Evolutionary conservation across 768 basidiomycete species (phyloP).

Genomic region (Pleurotus tuber-regium): DNA sequence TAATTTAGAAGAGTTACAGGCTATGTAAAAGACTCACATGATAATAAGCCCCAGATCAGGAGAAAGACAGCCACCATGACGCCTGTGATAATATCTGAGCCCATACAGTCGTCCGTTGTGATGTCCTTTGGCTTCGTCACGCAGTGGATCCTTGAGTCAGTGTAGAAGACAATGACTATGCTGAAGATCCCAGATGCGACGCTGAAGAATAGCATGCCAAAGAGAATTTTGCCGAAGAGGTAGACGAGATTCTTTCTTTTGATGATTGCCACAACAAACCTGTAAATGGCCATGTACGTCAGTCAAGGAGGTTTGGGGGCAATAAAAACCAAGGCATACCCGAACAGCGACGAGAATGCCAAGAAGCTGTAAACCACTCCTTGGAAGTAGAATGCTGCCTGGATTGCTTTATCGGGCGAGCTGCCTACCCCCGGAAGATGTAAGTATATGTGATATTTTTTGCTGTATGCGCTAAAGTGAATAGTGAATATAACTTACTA

Average conservation of each 20-base stretch:
- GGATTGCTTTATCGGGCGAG: slow-evolving; percentile 34
- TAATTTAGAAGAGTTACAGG: not conserved
- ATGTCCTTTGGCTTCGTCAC: slow-evolving; percentile 38
- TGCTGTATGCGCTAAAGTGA: no score
- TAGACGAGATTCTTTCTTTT: slow-evolving; percentile 40
- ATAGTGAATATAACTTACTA: no score
- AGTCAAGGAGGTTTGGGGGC: not conserved
- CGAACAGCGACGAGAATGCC: slow-evolving; percentile 45
- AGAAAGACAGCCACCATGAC: slow-evolving; percentile 43
- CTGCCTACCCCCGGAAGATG: no score
- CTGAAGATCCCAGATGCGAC: slow-evolving; percentile 47
- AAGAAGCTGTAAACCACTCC: slow-evolving; percentile 46
- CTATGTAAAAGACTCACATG: slow-evolving; percentile 55
- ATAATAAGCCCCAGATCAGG: slow-evolving; percentile 50
- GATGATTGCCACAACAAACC: slow-evolving; percentile 34
- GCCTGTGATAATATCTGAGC: slow-evolving; percentile 40
- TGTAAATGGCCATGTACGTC: not conserved
- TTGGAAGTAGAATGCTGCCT: slow-evolving; percentile 45
- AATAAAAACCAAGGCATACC: slow-evolving; percentile 34
- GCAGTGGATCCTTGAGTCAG: slow-evolving; percentile 29
- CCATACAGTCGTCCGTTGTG: slow-evolving; percentile 24
- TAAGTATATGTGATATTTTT: no score
- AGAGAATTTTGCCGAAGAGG: slow-evolving; percentile 40
- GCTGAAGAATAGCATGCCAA: slow-evolving; percentile 43
- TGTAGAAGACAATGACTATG: slow-evolving; percentile 46